Percentiles rank a stretch among this genome's conserved stretches.
Evolutionary conservation across 257 asterid genomes (phyloP).

Genomic region (Lavandula angustifolia): DNA sequence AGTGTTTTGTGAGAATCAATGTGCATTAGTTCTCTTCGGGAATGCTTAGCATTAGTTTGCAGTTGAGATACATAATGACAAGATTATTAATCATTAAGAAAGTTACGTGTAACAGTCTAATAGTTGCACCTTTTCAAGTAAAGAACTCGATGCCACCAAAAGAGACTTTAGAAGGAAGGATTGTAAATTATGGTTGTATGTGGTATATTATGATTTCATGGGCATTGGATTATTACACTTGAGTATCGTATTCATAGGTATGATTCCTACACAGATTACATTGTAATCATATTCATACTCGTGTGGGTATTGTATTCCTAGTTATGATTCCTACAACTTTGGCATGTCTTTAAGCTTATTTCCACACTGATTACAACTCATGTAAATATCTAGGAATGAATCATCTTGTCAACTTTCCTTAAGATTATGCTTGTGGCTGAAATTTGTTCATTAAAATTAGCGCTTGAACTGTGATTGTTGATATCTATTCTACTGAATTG

Average conservation of each 20-base stretch:
- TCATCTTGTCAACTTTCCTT: neutral
- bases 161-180: neutral
- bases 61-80: too few relatives aligned
- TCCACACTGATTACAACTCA: neutral
- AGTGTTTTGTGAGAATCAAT: slow-evolving; percentile 1
- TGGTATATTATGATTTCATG: neutral
- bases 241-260: too few relatives aligned
- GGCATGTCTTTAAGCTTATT: neutral
- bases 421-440: neutral
- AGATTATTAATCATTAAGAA: neutral
- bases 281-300: too few relatives aligned
- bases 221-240: neutral
- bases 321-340: neutral
- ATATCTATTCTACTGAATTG: neutral
- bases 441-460: neutral
- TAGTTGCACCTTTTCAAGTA: neutral
- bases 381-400: neutral
- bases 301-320: neutral
- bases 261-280: too few relatives aligned
- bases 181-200: neutral
- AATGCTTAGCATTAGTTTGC: neutral
- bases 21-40: neutral
- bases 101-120: neutral
- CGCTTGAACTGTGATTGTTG: neutral
- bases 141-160: neutral